A percentile compares a stretch with the other conserved stretches of the same genome.
Evolutionary conservation across 2,329 filamentous ascomycete species (phyloP).

Genomic region (Xylogone sp.): DNA sequence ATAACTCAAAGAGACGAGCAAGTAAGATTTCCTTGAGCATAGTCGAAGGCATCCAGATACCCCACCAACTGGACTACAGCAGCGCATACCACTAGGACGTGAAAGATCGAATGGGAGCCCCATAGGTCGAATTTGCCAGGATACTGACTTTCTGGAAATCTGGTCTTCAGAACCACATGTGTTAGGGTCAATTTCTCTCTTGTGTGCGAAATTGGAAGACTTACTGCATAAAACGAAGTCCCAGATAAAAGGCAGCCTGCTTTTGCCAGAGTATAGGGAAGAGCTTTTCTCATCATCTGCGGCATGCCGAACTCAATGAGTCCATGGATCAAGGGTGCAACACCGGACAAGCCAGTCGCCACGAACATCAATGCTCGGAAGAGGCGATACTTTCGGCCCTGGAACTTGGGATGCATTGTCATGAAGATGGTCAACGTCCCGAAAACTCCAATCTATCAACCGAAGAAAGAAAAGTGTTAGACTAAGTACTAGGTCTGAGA

Average conservation of each 20-base stretch:
- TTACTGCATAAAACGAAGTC: conserved; percentile 8
- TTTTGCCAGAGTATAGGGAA: conserved; percentile 16
- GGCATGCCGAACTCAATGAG: conserved; percentile 13
- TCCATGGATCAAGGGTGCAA: conserved; percentile 22
- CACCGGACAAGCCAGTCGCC: conserved; percentile 17
- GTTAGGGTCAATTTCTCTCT: neutral
- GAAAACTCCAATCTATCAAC: conserved; percentile 31
- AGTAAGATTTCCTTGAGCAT: conserved; percentile 1
- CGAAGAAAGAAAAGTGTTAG: too few relatives aligned
- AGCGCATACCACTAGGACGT: conserved; percentile 15
- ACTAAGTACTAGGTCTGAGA: neutral
- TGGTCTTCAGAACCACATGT: conserved; percentile 5
- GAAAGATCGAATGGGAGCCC: conserved; percentile 20
- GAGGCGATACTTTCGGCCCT: conserved; percentile 11
- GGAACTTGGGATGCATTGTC: conserved; percentile 16
- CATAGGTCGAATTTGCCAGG: conserved; percentile 19
- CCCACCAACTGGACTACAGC: conserved; percentile 10
- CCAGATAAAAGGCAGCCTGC: conserved; percentile 10
- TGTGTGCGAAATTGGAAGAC: neutral
- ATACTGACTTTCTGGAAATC: conserved; percentile 14
- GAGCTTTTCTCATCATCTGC: conserved; percentile 10
- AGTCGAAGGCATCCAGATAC: conserved; percentile 12
- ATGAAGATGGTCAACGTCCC: conserved; percentile 31
- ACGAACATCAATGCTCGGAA: conserved; percentile 20
- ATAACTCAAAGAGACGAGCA: neutral